Evolutionary conservation across 2,329 filamentous ascomycete species (phyloP), one percentile per base, ranked within the genome.

Genomic region (Talaromyces sp.): DNA sequence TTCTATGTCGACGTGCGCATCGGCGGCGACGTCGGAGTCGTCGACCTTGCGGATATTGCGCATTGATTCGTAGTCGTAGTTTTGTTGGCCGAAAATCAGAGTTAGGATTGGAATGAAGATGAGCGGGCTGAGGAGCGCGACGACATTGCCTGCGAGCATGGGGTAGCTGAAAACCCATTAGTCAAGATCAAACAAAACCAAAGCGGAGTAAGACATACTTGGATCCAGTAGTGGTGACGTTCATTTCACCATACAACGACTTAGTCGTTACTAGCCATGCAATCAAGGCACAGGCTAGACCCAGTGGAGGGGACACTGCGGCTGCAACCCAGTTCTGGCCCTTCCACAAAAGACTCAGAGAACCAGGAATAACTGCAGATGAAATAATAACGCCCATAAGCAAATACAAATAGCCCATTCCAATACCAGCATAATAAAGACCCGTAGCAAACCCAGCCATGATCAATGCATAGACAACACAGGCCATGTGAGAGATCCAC

Each of bases 331-430:
- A 86, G 67, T 89, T 91, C 71, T 95, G 91, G 1, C 87, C 84
- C 52, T 82, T 83, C 90, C 91, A 96, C 60, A 91, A 79, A 0
- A 96, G 81, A 0, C 90, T 89, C 62, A 96, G 77, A 0, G 89
- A 87, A 0, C 90, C 89, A 0, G 92, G 91, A 11, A 96, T 81
- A 3, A 96, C 91, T 2, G 90, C 91, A 0, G 89, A 84, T 0
- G 87, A 91, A 68, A 96, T 94, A 66, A 96, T 89, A 53, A 91
- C 89, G 7, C 91, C 92, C 91, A 96, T 96, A 69, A 96, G 83
- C 1, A 96, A 78, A 68, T 95, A 95, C 2, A 95, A 79, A 67
- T 92, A 95, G 10, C 91, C 91, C 89, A 96, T 94, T 10, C 84
- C 87, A 61, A 96, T 88, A 19, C 88, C 86, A 1, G 84, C 85